Conservation (phyloP, 352 stramenopile species). For the Phytophthora litchii region DNA sequence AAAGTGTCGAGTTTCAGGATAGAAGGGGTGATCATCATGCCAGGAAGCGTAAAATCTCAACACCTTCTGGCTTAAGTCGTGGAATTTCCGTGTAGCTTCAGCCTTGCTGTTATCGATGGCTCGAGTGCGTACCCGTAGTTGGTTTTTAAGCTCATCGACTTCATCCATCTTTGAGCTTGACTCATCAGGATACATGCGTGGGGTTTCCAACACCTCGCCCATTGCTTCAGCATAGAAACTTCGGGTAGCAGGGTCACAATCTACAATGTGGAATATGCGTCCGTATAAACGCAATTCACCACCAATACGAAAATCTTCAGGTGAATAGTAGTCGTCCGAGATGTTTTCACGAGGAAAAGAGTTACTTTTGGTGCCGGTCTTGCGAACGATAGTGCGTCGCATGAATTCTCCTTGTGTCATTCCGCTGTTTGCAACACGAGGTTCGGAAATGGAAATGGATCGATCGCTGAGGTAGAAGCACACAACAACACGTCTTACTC, state of each 20-base stretch:
- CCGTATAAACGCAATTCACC: conserved; percentile 81
- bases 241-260: conserved; percentile 89
- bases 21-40: conserved; percentile 90
- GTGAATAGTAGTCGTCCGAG: conserved; percentile 42
- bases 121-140: conserved; percentile 36
- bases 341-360: conserved; percentile 28
- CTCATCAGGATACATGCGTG: conserved; percentile 86
- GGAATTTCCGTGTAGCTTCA: conserved; percentile 72
- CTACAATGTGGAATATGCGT: conserved; percentile 82
- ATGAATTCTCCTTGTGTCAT: conserved; percentile 91
- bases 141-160: conserved; percentile 58
- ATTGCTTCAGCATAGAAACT: conserved; percentile 76
- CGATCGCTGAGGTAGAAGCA: conserved; percentile 87
- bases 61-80: conserved; percentile 83
- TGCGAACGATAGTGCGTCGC: conserved; percentile 58
- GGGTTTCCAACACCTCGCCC: conserved; percentile 32
- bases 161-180: conserved; percentile 49
- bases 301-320: conserved; percentile 83
- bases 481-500: conserved; percentile 68
- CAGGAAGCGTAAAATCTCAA: conserved; percentile 93
- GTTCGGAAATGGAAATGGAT: conserved; percentile 89
- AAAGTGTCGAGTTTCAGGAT: conserved; percentile 88
- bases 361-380: conserved; percentile 30
- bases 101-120: conserved; percentile 39
- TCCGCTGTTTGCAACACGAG: conserved; percentile 85